Evolutionary conservation across 2,329 filamentous ascomycete species (phyloP).

Genomic region (Ophiostoma piceae): DNA sequence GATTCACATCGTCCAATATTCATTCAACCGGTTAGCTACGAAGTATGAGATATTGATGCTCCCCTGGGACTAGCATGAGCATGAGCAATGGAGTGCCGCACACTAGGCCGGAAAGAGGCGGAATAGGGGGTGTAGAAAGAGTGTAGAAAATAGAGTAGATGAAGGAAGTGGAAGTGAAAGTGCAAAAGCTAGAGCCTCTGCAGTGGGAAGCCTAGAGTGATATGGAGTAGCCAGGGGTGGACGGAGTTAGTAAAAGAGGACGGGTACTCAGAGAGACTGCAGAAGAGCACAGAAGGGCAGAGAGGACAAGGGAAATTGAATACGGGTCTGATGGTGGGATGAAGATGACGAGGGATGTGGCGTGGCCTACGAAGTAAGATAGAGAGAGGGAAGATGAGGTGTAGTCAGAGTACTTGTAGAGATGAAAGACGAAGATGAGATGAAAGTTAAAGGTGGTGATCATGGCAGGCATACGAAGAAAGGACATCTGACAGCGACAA

Average conservation of each 20-base stretch:
- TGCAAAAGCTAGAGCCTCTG: background rate
- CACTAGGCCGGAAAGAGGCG: conserved; percentile 16
- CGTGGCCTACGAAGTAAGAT: background rate
- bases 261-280: background rate
- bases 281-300: conserved; percentile 5
- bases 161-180: too few relatives aligned
- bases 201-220: background rate
- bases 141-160: background rate
- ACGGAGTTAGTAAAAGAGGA: too few relatives aligned
- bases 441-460: background rate
- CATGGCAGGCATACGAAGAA: too few relatives aligned
- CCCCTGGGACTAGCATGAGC: conserved; percentile 5
- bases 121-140: conserved; percentile 16
- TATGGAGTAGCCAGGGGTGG: background rate
- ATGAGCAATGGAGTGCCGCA: conserved; percentile 19
- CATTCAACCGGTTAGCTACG: too few relatives aligned
- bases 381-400: background rate
- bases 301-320: conserved; percentile 17
- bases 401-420: too few relatives aligned
- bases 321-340: conserved; percentile 16
- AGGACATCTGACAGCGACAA: background rate
- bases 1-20: background rate
- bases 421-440: too few relatives aligned
- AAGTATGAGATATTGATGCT: background rate
- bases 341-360: background rate